Evolutionary conservation across 208 protist genomes (phyloP).

Genomic region (Wallacemonas sp.): DNA sequence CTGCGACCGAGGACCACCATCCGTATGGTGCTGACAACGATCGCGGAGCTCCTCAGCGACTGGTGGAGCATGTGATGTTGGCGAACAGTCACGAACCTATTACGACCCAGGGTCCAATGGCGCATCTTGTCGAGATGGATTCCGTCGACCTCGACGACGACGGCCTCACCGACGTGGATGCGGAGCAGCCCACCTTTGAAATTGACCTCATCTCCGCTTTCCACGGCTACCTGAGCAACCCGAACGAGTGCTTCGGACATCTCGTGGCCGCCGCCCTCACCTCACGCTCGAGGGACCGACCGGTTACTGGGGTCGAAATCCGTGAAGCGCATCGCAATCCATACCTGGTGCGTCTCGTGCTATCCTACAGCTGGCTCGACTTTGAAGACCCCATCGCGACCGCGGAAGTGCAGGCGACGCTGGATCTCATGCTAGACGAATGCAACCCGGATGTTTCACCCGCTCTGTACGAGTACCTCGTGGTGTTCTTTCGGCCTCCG

Average conservation of each 20-base stretch:
- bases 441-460: slow-evolving; percentile 33
- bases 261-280: slow-evolving; percentile 78
- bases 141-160: slow-evolving; percentile 26
- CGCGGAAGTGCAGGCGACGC: slow-evolving; percentile 52
- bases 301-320: slow-evolving; percentile 64
- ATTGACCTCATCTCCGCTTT: slow-evolving; percentile 71
- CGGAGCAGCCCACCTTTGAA: slow-evolving; percentile 37
- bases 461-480: slow-evolving; percentile 68
- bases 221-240: slow-evolving; percentile 56
- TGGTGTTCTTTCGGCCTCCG: slow-evolving; percentile 48
- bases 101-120: background rate
- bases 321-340: slow-evolving; percentile 55
- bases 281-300: slow-evolving; percentile 43
- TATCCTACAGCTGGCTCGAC: slow-evolving; percentile 49
- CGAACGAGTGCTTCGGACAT: slow-evolving; percentile 69
- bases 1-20: slow-evolving; percentile 4
- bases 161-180: slow-evolving; percentile 20
- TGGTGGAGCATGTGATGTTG: background rate
- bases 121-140: slow-evolving; percentile 7
- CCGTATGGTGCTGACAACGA: background rate
- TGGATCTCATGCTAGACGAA: slow-evolving; percentile 48
- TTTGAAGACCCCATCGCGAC: slow-evolving; percentile 45
- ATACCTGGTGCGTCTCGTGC: slow-evolving; percentile 68
- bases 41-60: background rate
- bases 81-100: slow-evolving; percentile 5